Evolutionary conservation across 1,139 yeast genomes (phyloP).

Genomic region (Ogataea hybrid): DNA sequence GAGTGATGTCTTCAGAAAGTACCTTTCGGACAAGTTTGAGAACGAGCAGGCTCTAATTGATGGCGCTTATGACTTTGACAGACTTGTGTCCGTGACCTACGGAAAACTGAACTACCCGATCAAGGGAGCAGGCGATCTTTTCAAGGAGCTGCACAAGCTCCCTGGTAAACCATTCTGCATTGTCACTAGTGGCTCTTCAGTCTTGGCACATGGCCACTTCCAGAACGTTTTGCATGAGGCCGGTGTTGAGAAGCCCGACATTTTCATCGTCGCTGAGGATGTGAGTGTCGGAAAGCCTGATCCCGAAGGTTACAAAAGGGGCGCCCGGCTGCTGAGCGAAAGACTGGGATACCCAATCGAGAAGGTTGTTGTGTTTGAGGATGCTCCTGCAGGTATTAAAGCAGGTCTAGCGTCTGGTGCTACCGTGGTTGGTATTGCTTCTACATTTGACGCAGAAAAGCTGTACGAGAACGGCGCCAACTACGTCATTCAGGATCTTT

Average conservation of each 20-base stretch:
- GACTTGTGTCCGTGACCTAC: conserved; percentile 66
- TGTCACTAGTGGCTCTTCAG: conserved; percentile 79
- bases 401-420: conserved; percentile 90
- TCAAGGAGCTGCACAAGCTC: conserved; percentile 52
- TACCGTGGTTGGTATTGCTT: conserved; percentile 76
- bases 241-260: conserved; percentile 50
- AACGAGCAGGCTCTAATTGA: conserved; percentile 48
- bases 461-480: conserved; percentile 77
- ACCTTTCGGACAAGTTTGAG: conserved; percentile 61
- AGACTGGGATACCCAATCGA: conserved; percentile 36
- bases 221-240: conserved; percentile 54
- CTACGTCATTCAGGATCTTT: conserved; percentile 72
- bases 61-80: conserved; percentile 68
- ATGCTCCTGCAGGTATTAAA: conserved; percentile 83
- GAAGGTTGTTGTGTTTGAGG: conserved; percentile 74
- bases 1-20: conserved; percentile 68
- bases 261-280: conserved; percentile 78
- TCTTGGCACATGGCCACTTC: conserved; percentile 79
- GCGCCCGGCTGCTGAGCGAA: conserved; percentile 55
- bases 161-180: conserved; percentile 60
- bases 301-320: conserved; percentile 75
- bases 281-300: conserved; percentile 71
- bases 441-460: conserved; percentile 69
- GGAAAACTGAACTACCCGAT: conserved; percentile 72
- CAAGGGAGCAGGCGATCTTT: conserved; percentile 68